Conservation (phyloP, 208 protist genomes). For the Trypanosoma lewisi region DNA sequence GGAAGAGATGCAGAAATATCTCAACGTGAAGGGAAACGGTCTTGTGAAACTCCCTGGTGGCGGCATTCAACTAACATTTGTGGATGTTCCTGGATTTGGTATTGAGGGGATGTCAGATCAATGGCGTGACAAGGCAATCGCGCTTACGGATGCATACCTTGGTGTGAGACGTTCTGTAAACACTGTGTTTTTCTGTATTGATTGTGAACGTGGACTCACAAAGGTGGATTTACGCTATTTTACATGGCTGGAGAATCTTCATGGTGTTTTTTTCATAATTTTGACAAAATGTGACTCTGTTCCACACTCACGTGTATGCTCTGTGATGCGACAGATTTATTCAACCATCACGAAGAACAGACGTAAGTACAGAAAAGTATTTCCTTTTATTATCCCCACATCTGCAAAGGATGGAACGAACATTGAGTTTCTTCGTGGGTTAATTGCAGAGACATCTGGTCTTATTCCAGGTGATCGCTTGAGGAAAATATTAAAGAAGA, state of each 20-base stretch:
- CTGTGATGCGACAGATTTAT: conserved; percentile 90
- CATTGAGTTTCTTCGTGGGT: conserved; percentile 79
- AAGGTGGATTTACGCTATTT: conserved; percentile 88
- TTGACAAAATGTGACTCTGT: conserved; percentile 91
- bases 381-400: conserved; percentile 82
- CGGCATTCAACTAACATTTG: conserved; percentile 88
- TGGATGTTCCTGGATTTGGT: conserved; percentile 89
- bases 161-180: conserved; percentile 90
- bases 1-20: conserved; percentile 73
- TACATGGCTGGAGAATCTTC: conserved; percentile 86
- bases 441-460: conserved; percentile 87
- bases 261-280: conserved; percentile 86
- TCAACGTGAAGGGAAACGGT: conserved; percentile 60
- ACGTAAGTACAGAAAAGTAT: conserved; percentile 84
- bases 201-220: conserved; percentile 83
- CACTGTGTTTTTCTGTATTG: conserved; percentile 89
- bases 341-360: conserved; percentile 80
- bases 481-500: conserved; percentile 58
- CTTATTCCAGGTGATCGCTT: conserved; percentile 83
- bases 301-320: conserved; percentile 80
- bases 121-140: conserved; percentile 86
- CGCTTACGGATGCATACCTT: conserved; percentile 87
- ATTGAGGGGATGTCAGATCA: conserved; percentile 88
- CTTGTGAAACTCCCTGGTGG: conserved; percentile 85
- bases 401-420: conserved; percentile 83